Base-by-base conservation (phyloP, 2,329 filamentous ascomycete species). In the Fusarium staphyleae region DNA sequence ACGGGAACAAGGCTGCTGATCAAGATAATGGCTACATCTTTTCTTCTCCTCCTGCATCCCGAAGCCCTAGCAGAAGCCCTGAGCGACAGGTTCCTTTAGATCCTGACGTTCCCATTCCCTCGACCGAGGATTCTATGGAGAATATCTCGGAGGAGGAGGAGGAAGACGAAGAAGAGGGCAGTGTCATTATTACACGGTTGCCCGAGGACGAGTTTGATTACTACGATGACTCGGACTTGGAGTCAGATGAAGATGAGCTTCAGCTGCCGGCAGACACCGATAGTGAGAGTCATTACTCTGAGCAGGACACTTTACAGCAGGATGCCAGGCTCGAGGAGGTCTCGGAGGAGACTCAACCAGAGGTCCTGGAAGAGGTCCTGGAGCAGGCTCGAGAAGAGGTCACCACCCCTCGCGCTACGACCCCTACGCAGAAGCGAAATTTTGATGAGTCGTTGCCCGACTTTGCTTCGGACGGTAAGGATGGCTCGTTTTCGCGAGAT, bases 101-200 rank as follows among this genome's bases (percentile, higher is more conserved):
- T 70, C 93, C 93, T 6, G 93, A 98, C 71, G 84, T 95, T 33
- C 90, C 93, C 0, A 91, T 97, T 63, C 93, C 91, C 15, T 96
- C 91, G 29, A 88, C 91, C 12, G 93, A 97, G 73, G 86, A 86
- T 61, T 84, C 82, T 2, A 77, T 85, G 32, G 71, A 79, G 11
- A 74, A 78, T 3, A 74, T 78, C 15, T 74, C 77, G 2, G 57
- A 30, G 74, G 78, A 19, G 12, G 75, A 81, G 32, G 78, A 78
- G 18, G 80, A 81, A 22, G 19, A 22, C 33, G 81, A 80, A 22
- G 19, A 22, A 34, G 81, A 80, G 56, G 80, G 78, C 19, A 87
- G 86, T 52, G 81, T 88, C 46, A 80, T 88, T 40, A 86, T 93
- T 67, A 90, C 88, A 64, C 79, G 86, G 33, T 81, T 88, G 67